phyloP scores from a whole-genome alignment of 2,329 filamentous ascomycete species.

The Pseudocercospora macadamiae region DNA sequence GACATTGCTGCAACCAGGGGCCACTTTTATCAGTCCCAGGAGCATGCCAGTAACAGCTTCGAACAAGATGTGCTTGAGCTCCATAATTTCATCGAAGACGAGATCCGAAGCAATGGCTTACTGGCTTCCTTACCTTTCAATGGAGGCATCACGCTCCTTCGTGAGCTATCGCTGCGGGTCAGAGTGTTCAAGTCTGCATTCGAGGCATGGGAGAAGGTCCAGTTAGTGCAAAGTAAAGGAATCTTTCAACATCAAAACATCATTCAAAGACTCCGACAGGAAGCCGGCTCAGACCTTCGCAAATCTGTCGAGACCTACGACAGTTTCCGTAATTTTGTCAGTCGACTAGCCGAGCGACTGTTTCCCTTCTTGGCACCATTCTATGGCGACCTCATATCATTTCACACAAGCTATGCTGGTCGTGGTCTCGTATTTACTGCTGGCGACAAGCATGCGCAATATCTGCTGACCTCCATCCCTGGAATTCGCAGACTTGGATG shows the following conservation, averaged over 20 bases:
- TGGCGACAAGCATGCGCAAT: constrained; percentile 48
- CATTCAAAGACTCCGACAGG: constrained; percentile 14
- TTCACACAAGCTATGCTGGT: constrained; percentile 43
- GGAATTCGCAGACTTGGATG: constrained; percentile 44
- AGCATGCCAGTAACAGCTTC: neutral
- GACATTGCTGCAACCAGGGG: too few species aligned
- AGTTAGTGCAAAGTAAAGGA: constrained; percentile 8
- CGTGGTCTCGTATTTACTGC: constrained; percentile 51
- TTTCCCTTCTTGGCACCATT: constrained; percentile 48
- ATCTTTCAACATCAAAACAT: constrained; percentile 12
- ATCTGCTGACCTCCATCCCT: constrained; percentile 48
- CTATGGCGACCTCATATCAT: constrained; percentile 49
- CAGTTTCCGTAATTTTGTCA: constrained; percentile 45
- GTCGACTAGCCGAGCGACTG: constrained; percentile 43
- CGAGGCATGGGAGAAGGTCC: constrained; percentile 22
- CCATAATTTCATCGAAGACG: constrained; percentile 10
- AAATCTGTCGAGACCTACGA: constrained; percentile 45
- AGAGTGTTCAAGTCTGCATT: constrained; percentile 21
- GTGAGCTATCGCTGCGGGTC: constrained; percentile 22
- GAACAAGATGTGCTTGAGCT: constrained; percentile 13
- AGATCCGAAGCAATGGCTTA: constrained; percentile 18
- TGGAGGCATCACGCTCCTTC: constrained; percentile 19
- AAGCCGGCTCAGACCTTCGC: neutral
- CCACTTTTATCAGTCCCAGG: neutral
- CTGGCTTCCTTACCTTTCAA: constrained; percentile 19